These are phyloP conservation scores for Aspergillus proliferans DNA, from an alignment of 2,329 filamentous ascomycete genomes.

Conservation along the genomic window DNA sequence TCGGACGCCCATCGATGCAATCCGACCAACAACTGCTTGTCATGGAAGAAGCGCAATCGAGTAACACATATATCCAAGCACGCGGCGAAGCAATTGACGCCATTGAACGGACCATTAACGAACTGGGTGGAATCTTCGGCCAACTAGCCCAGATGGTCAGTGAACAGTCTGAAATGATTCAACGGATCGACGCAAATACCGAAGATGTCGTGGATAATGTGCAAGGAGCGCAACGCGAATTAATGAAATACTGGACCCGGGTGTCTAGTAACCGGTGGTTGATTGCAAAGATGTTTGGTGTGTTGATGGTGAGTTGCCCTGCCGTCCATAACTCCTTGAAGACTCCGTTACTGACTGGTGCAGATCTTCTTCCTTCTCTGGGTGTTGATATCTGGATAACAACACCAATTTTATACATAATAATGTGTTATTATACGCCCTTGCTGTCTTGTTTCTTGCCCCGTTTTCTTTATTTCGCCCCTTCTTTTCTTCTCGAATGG, in stretches of 20 bases:
- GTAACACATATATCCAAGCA: constrained; percentile 86
- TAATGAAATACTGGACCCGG: constrained; percentile 94
- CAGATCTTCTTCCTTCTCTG: constrained; percentile 74
- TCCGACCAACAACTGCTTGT: constrained; percentile 82
- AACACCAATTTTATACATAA: constrained; percentile 8
- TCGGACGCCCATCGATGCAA: constrained; percentile 46
- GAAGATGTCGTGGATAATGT: constrained; percentile 98
- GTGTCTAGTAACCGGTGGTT: constrained; percentile 95
- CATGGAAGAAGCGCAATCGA: constrained; percentile 85
- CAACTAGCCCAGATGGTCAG: constrained; percentile 95
- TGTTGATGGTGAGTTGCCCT: constrained; percentile 62
- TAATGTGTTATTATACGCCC: constrained; percentile 29
- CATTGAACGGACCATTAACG: constrained; percentile 90
- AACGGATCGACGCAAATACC: constrained; percentile 93
- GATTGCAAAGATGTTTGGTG: constrained; percentile 72
- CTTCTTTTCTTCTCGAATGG: constrained; percentile 1
- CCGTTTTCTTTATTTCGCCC: background rate
- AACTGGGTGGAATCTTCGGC: constrained; percentile 86
- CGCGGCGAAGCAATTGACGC: constrained; percentile 93
- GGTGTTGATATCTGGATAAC: constrained; percentile 54
- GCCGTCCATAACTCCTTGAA: no score
- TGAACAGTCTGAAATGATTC: constrained; percentile 96
- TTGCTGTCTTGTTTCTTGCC: constrained; percentile 10
- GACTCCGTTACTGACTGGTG: constrained; percentile 41
- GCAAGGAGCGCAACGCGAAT: constrained; percentile 86